Evolutionary conservation across 306 rosid genomes (phyloP).

Genomic region (Oemleria cerasiformis): DNA sequence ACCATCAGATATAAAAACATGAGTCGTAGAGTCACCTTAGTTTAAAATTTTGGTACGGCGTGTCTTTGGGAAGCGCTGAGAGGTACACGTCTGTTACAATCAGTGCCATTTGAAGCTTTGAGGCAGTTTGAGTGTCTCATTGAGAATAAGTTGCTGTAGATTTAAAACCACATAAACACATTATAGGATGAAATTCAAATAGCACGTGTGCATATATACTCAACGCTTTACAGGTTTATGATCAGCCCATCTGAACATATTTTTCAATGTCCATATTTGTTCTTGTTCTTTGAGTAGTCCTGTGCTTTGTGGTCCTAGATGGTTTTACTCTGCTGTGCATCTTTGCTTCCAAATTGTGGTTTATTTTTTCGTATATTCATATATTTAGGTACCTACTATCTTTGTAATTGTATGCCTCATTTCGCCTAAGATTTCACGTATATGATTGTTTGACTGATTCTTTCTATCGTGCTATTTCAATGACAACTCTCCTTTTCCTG

Average conservation of each 20-base stretch:
- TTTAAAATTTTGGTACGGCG: slow-evolving; percentile 56
- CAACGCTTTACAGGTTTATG: slow-evolving; percentile 64
- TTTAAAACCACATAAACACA: neutral
- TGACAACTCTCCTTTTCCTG: neutral
- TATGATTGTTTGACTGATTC: neutral
- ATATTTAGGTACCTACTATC: neutral
- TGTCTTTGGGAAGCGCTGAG: slow-evolving; percentile 47
- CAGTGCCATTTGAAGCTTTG: slow-evolving; percentile 69
- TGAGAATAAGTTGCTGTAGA: slow-evolving; percentile 66
- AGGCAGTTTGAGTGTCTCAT: slow-evolving; percentile 52
- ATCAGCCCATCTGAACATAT: slow-evolving; percentile 4
- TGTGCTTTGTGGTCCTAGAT: neutral
- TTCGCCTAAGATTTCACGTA: neutral
- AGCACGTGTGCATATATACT: slow-evolving; percentile 75
- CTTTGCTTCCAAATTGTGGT: neutral
- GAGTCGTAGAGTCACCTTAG: slow-evolving; percentile 39
- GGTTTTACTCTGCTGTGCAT: neutral
- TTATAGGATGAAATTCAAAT: slow-evolving; percentile 24
- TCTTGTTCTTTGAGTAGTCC: slow-evolving; percentile 7
- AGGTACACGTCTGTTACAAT: slow-evolving; percentile 62
- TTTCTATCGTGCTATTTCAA: neutral
- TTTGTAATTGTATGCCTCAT: neutral
- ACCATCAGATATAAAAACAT: neutral
- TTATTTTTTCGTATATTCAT: neutral
- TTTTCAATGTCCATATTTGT: slow-evolving; percentile 13